Conservation (phyloP, 2,329 filamentous ascomycete genomes). For the Furcasterigmium furcatum region DNA sequence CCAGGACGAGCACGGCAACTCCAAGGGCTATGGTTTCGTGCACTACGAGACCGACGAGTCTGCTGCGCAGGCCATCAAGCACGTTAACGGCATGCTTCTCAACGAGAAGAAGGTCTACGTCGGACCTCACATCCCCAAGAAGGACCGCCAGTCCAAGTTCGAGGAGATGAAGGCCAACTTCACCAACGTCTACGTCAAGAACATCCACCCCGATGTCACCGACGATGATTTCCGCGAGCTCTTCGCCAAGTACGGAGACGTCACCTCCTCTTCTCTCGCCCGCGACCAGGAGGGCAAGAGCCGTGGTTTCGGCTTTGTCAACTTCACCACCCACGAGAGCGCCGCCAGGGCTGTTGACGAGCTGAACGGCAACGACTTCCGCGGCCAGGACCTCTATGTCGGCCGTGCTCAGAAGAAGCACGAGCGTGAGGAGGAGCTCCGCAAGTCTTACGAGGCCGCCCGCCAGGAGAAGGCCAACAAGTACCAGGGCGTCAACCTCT, state of each 20-base stretch:
- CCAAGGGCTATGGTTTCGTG: conserved; percentile 98
- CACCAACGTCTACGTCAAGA: conserved; percentile 99
- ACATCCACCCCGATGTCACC: conserved; percentile 78
- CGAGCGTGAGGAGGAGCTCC: conserved; percentile 98
- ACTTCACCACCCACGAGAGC: conserved; percentile 88
- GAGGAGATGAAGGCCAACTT: conserved; percentile 99
- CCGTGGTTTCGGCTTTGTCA: conserved; percentile 94
- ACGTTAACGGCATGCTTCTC: conserved; percentile 98
- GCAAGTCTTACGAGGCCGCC: conserved; percentile 97
- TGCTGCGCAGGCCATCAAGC: conserved; percentile 95
- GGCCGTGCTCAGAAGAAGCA: conserved; percentile 99
- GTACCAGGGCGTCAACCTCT: conserved; percentile 98
- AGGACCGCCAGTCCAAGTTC: conserved; percentile 99
- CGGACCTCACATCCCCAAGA: conserved; percentile 99
- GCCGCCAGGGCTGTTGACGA: conserved; percentile 85
- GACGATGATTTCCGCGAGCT: conserved; percentile 94
- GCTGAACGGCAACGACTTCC: conserved; percentile 88
- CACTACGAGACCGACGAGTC: conserved; percentile 99
- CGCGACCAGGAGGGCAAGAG: conserved; percentile 88
- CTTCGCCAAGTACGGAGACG: conserved; percentile 89
- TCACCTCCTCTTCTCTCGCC: conserved; percentile 92
- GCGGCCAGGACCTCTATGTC: conserved; percentile 93
- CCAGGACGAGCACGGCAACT: conserved; percentile 93
- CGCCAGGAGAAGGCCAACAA: conserved; percentile 98
- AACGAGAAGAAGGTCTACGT: conserved; percentile 99